Conservation (phyloP, 2,329 filamentous ascomycete genomes). For the Periconia sp. region DNA sequence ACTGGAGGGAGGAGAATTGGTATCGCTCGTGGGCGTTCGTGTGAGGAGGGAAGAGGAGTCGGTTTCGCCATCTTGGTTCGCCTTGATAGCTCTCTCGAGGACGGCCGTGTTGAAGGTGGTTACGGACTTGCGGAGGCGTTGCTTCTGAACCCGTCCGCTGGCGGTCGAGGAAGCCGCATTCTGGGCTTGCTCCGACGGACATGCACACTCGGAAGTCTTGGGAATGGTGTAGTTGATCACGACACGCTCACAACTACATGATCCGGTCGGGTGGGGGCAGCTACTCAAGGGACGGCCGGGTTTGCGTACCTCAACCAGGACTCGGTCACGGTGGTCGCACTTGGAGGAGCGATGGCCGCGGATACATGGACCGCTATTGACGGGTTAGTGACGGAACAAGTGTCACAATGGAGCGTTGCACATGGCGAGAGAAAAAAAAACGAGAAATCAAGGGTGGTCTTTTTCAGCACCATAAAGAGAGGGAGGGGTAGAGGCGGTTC, state of each 20-base stretch:
- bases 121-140: constrained; percentile 28
- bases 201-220: constrained; percentile 44
- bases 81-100: constrained; percentile 39
- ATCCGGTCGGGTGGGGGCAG: constrained; percentile 66
- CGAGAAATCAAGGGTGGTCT: not conserved
- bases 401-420: not conserved
- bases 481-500: constrained; percentile 2
- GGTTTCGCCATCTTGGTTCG: constrained; percentile 32
- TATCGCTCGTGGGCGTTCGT: constrained; percentile 36
- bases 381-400: constrained; percentile 18
- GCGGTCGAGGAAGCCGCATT: constrained; percentile 21
- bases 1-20: constrained; percentile 39
- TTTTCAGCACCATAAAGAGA: no score
- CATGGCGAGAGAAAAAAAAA: not conserved
- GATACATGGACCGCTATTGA: constrained; percentile 68
- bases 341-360: constrained; percentile 75
- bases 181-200: constrained; percentile 34
- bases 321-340: constrained; percentile 69
- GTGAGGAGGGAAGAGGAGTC: constrained; percentile 33
- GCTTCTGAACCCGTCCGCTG: constrained; percentile 37
- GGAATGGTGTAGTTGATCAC: constrained; percentile 52
- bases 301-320: constrained; percentile 71
- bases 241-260: constrained; percentile 65
- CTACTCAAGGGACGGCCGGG: constrained; percentile 70
- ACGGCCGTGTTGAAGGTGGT: constrained; percentile 26